phyloP scores from a whole-genome alignment of 2,329 filamentous ascomycete species.

The Emericellopsis atlantica region DNA sequence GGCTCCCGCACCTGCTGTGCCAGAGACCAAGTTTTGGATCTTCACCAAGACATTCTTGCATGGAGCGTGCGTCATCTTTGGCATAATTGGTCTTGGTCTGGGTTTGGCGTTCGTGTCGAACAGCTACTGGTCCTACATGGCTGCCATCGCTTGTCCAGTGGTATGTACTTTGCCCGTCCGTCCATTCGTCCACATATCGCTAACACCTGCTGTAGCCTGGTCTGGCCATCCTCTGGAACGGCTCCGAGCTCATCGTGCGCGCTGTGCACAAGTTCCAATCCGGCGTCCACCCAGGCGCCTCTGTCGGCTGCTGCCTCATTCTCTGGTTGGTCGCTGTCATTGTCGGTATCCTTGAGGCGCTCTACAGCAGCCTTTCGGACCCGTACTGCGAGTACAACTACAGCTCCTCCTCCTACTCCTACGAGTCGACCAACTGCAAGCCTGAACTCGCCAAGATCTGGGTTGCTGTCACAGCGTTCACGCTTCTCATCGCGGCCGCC shows the following conservation, averaged over 20 bases:
- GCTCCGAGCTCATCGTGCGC: conserved; percentile 23
- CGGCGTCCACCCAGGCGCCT: conserved; percentile 29
- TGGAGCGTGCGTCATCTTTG: conserved; percentile 10
- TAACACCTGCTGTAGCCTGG: conserved; percentile 15
- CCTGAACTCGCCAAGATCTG: conserved; percentile 4
- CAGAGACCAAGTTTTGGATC: conserved; percentile 11
- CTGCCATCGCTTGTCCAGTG: conserved; percentile 4
- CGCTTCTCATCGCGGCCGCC: conserved; percentile 12
- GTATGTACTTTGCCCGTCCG: conserved; percentile 3
- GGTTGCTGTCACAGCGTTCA: conserved; percentile 10
- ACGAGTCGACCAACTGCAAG: conserved; percentile 2
- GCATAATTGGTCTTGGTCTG: conserved; percentile 14
- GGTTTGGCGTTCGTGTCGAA: conserved; percentile 10
- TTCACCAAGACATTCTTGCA: conserved; percentile 18
- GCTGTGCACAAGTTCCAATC: conserved; percentile 15
- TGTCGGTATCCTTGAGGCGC: conserved; percentile 10
- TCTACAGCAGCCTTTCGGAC: conserved; percentile 3
- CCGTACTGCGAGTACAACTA: conserved; percentile 4
- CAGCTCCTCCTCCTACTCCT: conserved; percentile 4
- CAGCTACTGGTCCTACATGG: conserved; percentile 3
- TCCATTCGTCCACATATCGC: not conserved
- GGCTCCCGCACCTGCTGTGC: conserved; percentile 4
- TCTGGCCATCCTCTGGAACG: conserved; percentile 22
- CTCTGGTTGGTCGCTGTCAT: conserved; percentile 22
- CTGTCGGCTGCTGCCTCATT: conserved; percentile 27